A percentile compares a stretch with the other conserved stretches of the same genome.
Evolutionary conservation across 305 asterid genomes (phyloP).

Genomic region (Ilex paraguariensis): DNA sequence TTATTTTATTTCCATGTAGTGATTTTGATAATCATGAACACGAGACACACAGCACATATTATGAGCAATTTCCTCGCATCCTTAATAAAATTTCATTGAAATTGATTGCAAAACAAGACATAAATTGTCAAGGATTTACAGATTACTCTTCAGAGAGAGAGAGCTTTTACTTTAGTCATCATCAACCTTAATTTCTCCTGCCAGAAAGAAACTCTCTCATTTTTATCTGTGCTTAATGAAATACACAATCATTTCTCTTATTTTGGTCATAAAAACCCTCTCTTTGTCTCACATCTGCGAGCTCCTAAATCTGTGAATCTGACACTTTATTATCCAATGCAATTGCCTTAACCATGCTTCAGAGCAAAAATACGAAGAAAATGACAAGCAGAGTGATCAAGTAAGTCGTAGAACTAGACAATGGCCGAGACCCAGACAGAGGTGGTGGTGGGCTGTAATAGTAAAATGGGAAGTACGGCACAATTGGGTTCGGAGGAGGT

Average conservation of each 20-base stretch:
- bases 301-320: slow-evolving; percentile 46
- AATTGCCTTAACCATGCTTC: neutral
- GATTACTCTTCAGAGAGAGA: too few relatives aligned
- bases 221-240: too few relatives aligned
- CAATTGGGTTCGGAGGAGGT: slow-evolving; percentile 95
- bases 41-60: too few relatives aligned
- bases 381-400: slow-evolving; percentile 21
- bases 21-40: too few relatives aligned
- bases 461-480: slow-evolving; percentile 82
- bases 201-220: too few relatives aligned
- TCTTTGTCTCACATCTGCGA: slow-evolving; percentile 14
- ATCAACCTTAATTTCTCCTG: too few relatives aligned
- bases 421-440: slow-evolving; percentile 23
- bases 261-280: neutral
- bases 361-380: slow-evolving; percentile 15
- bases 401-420: slow-evolving; percentile 14
- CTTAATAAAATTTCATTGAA: too few relatives aligned
- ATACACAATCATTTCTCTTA: too few relatives aligned
- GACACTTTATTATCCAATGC: slow-evolving; percentile 14
- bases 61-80: too few relatives aligned
- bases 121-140: too few relatives aligned
- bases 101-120: too few relatives aligned
- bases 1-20: too few relatives aligned
- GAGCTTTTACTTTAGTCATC: neutral
- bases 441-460: slow-evolving; percentile 63